phyloP scores from a whole-genome alignment of 805 yeast species.

The Suhomyces xylopsoci region DNA sequence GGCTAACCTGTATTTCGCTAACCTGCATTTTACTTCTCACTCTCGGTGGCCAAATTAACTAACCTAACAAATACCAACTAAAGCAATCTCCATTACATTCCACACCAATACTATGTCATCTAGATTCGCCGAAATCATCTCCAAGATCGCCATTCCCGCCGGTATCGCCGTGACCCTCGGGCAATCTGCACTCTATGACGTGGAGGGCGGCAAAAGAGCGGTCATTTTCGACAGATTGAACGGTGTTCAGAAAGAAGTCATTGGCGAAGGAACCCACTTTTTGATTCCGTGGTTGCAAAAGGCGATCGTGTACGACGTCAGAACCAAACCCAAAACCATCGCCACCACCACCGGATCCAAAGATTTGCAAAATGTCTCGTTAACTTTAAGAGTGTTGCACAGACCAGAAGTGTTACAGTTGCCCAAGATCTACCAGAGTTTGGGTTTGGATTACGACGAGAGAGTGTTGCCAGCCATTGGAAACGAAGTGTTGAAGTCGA shows the following conservation, averaged over 20 bases:
- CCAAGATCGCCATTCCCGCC: slow-evolving; percentile 62
- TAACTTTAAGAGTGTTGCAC: slow-evolving; percentile 89
- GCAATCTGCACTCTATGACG: slow-evolving; percentile 88
- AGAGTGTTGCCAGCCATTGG: slow-evolving; percentile 90
- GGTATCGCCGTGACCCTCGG: slow-evolving; percentile 69
- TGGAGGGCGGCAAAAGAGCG: slow-evolving; percentile 93
- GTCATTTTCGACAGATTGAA: slow-evolving; percentile 88
- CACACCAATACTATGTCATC: slow-evolving; percentile 31
- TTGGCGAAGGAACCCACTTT: slow-evolving; percentile 97
- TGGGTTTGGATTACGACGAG: slow-evolving; percentile 94
- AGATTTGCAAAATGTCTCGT: slow-evolving; percentile 92
- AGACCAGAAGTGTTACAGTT: slow-evolving; percentile 84
- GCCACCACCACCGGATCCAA: slow-evolving; percentile 95
- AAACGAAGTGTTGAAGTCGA: slow-evolving; percentile 83
- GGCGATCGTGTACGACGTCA: slow-evolving; percentile 85
- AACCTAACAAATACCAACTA: no score
- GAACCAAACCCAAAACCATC: slow-evolving; percentile 92
- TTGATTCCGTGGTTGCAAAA: slow-evolving; percentile 93
- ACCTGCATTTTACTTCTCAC: no score
- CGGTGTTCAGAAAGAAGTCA: slow-evolving; percentile 85
- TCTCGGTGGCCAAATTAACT: no score
- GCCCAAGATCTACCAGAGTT: slow-evolving; percentile 83
- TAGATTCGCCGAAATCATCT: slow-evolving; percentile 35
- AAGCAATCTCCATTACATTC: no score
- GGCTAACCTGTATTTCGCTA: no score